Evolutionary conservation across 441 rosid species (phyloP), one percentile per base, ranked within the genome.

Genomic region (Croton setiger): DNA sequence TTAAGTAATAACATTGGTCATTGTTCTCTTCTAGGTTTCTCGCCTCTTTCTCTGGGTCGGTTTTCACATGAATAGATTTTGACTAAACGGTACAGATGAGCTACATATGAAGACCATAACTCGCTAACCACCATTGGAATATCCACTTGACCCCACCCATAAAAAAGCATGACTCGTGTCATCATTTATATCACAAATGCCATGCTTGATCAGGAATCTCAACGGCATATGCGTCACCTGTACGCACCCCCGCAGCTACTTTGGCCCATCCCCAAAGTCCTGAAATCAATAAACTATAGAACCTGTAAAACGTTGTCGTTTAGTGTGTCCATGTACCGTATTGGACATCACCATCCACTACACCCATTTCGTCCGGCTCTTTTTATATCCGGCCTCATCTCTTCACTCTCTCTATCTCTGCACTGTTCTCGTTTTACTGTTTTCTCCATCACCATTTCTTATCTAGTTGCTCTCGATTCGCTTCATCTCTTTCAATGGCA

Each of bases 401-500:
- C 31, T 27, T 43, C 60, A 4, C 54, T 35, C n/a, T 41, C 12
- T 21, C 41, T 33, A 41, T 37, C 20, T 6, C 20, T 5, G 11
- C 41, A 27, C 9, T 59, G 18, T 18, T 12, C 33, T 36, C 63
- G 5, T 1, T 54, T 48, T 17, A 5, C 45, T 0, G 11, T 41
- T 47, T 39, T 54, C 7, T 17, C 23, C 11, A 8, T 3, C n/a
- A 33, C 58, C 58, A 8, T 45, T 45, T 45, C 51, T 45, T 14
- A 11, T 7, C 15, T 45, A 11, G 12, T 53, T 20, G 35, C 21
- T 53, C 21, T 21, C 33, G 31, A 3, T 53, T 21, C 33, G 67
- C 73, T 51, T 57, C 35, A 69, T 80, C 78, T 69, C 53, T 63
- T 48, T 55, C 76, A 72, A 88, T 91, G 97, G 97, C 89, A 45